These are phyloP conservation scores for Aspergillus pseudoglaucus DNA, from an alignment of 2,329 filamentous ascomycete genomes.

Conservation along the genomic window DNA sequence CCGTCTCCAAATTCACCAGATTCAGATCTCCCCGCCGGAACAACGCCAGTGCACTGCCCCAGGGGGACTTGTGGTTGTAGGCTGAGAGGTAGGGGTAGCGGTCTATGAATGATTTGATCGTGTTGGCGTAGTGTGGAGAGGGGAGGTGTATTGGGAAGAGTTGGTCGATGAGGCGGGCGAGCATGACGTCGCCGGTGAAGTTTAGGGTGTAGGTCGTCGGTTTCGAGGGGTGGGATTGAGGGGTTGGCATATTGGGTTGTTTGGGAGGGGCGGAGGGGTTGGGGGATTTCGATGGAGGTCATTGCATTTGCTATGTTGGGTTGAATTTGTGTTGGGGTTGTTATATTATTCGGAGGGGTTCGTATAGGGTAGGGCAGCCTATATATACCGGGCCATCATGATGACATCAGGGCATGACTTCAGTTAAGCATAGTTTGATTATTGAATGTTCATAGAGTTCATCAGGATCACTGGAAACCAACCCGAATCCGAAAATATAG, in stretches of 20 bases:
- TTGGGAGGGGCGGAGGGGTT: background rate
- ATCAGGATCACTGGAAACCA: background rate
- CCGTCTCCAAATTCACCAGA: conserved; percentile 37
- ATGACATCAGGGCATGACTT: too few species aligned
- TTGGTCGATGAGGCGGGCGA: conserved; percentile 37
- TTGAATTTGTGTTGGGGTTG: too few species aligned
- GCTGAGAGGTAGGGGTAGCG: conserved; percentile 15
- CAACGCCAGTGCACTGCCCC: conserved; percentile 29
- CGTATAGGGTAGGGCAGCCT: too few species aligned
- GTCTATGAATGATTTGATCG: conserved; percentile 12
- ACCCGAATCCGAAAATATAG: background rate
- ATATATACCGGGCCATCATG: too few species aligned
- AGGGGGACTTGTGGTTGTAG: conserved; percentile 25
- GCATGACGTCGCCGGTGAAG: conserved; percentile 37
- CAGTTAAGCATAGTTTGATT: too few species aligned
- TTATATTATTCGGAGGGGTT: too few species aligned
- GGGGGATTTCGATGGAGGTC: background rate
- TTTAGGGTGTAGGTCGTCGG: conserved; percentile 20
- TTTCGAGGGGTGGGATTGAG: background rate
- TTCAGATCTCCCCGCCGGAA: conserved; percentile 27
- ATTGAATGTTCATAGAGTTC: too few species aligned
- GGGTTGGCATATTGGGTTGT: conserved; percentile 3
- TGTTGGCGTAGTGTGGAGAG: conserved; percentile 18
- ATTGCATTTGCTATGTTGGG: background rate
- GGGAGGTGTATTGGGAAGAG: conserved; percentile 29